phyloP scores from a whole-genome alignment of 1,284 basidiomycete species.

The Neotropicomus parvogracilis region DNA sequence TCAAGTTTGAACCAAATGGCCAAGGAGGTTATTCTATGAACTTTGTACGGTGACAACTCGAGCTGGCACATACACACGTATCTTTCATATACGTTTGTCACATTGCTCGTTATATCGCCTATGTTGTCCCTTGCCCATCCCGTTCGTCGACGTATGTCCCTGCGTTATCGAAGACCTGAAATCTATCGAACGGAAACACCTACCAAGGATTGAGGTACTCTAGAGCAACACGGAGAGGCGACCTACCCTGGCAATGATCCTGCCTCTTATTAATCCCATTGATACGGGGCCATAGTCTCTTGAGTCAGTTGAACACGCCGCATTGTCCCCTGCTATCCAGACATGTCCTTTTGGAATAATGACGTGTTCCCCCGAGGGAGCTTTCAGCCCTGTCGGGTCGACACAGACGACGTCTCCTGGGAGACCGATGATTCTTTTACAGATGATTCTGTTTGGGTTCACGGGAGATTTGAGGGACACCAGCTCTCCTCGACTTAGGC shows the following conservation, averaged over 20 bases:
- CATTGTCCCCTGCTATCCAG: conserved; percentile 94
- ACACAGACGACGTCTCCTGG: conserved; percentile 89
- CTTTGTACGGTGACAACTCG: conserved; percentile 51
- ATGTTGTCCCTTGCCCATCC: neutral
- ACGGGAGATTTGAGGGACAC: conserved; percentile 76
- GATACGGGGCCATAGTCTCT: conserved; percentile 90
- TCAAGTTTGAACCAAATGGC: conserved; percentile 90
- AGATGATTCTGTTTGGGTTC: conserved; percentile 68
- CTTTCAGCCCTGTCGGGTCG: conserved; percentile 69
- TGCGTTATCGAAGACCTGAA: conserved; percentile 49
- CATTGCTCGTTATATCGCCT: conserved; percentile 2
- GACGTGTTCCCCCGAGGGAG: conserved; percentile 66
- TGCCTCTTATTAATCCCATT: conserved; percentile 76
- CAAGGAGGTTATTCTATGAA: conserved; percentile 94
- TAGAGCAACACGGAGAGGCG: conserved; percentile 1
- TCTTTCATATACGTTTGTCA: conserved; percentile 1
- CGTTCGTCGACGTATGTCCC: conserved; percentile 43
- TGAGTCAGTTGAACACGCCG: conserved; percentile 81
- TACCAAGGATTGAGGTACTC: conserved; percentile 24
- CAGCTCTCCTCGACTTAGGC: conserved; percentile 74
- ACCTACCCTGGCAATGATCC: conserved; percentile 72
- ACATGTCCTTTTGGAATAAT: conserved; percentile 79
- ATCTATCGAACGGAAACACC: conserved; percentile 51
- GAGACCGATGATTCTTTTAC: conserved; percentile 89
- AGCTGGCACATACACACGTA: conserved; percentile 1